Evolutionary conservation across 2,329 filamentous ascomycete genomes (phyloP).

Genomic region (Aspergillus quadrilineatus): DNA sequence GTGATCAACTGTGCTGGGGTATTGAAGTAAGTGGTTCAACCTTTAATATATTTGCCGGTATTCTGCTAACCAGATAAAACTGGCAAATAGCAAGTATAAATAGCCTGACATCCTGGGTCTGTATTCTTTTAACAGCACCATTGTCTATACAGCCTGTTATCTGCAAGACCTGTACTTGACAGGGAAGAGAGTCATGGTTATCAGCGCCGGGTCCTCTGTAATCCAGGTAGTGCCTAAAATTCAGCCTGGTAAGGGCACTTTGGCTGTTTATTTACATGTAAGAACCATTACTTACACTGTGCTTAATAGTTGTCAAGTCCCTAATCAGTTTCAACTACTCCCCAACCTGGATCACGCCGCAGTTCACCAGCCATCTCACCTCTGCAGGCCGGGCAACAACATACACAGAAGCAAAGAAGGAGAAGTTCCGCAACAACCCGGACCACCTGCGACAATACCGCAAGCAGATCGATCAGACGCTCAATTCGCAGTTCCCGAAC

Average conservation of each 20-base stretch:
- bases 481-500: conserved; percentile 11
- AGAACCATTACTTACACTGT: too few species aligned
- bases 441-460: conserved; percentile 12
- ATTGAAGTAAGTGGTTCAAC: conserved; percentile 5
- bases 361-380: background rate
- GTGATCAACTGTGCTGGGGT: conserved; percentile 7
- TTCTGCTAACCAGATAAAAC: background rate
- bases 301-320: conserved; percentile 7
- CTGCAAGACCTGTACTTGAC: background rate
- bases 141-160: conserved; percentile 31
- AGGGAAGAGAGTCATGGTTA: conserved; percentile 17
- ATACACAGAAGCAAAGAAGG: conserved; percentile 10
- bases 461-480: conserved; percentile 13
- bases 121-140: conserved; percentile 34
- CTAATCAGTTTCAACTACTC: conserved; percentile 15
- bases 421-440: conserved; percentile 5
- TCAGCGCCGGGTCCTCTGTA: conserved; percentile 18
- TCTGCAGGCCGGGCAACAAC: background rate
- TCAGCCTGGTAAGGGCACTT: conserved; percentile 7
- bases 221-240: conserved; percentile 21
- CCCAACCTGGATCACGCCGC: conserved; percentile 20
- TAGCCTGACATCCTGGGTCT: conserved; percentile 40
- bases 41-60: background rate
- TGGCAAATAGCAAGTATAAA: conserved; percentile 24
- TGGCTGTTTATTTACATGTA: background rate